Conservation (phyloP, 2,329 filamentous ascomycete species). For the Sporothrix phasma region DNA sequence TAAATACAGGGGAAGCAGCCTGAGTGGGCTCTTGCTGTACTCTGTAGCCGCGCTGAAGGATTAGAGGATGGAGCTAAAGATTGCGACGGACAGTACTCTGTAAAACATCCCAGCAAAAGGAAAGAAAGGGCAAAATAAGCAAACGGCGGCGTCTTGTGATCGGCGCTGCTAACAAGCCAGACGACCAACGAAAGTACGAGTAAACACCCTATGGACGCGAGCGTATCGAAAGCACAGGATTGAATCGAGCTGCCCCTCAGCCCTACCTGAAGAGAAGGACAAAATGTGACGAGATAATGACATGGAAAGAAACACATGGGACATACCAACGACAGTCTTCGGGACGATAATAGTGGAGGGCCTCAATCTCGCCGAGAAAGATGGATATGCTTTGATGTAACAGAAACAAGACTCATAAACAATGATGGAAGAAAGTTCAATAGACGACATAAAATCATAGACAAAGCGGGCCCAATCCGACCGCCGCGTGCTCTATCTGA, state of each 20-base stretch:
- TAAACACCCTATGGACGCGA: too few relatives aligned
- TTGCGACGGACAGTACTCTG: too few relatives aligned
- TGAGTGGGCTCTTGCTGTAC: background rate
- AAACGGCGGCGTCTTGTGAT: background rate
- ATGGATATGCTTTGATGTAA: background rate
- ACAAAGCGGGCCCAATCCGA: background rate
- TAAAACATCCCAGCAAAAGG: too few relatives aligned
- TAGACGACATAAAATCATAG: background rate
- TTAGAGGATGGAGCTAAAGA: background rate
- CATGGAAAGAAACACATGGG: background rate
- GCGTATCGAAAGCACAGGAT: too few relatives aligned
- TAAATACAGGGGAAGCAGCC: background rate
- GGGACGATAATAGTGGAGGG: background rate
- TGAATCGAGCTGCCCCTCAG: too few relatives aligned
- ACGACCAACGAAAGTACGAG: too few relatives aligned
- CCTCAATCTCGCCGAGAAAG: background rate
- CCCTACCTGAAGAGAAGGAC: background rate
- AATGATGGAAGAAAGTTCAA: background rate
- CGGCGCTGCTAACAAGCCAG: background rate
- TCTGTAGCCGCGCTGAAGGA: background rate
- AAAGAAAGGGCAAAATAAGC: background rate
- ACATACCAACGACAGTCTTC: background rate
- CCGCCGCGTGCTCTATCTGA: background rate
- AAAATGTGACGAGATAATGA: background rate
- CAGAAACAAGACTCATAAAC: background rate